Conservation (phyloP, 306 rosid genomes). For the Alnus rubra region DNA sequence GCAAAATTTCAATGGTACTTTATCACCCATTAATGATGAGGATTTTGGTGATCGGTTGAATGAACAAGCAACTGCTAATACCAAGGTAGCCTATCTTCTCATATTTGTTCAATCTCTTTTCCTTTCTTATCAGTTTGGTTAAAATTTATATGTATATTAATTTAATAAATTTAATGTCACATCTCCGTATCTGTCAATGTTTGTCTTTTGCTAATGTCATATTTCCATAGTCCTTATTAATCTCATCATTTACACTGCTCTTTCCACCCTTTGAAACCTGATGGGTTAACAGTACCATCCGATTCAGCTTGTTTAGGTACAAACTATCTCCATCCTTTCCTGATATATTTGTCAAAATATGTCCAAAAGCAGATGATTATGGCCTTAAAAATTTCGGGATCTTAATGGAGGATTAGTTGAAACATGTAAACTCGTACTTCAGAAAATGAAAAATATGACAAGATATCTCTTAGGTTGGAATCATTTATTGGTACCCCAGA, state of each 20-base stretch:
- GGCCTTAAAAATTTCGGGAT: not conserved
- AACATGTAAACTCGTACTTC: not conserved
- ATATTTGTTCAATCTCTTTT: not conserved
- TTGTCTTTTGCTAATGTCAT: not conserved
- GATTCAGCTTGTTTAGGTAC: constrained; percentile 1
- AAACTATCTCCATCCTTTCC: not conserved
- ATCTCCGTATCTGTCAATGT: not conserved
- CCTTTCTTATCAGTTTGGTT: not conserved
- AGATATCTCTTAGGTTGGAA: not conserved
- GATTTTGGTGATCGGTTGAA: constrained; percentile 34
- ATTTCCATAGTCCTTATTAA: too few species aligned
- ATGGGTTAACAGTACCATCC: not conserved
- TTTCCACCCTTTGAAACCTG: not conserved
- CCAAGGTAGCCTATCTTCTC: constrained; percentile 37
- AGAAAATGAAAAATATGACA: not conserved
- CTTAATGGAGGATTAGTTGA: not conserved
- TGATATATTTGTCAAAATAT: not conserved
- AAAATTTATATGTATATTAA: not conserved
- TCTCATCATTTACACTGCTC: not conserved
- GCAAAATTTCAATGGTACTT: constrained; percentile 29
- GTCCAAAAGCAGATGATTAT: not conserved
- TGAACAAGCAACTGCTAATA: constrained; percentile 27
- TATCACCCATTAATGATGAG: constrained; percentile 19
- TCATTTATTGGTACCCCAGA: not conserved
- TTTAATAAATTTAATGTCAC: not conserved